Evolutionary conservation across 2,329 filamentous ascomycete species (phyloP).

Genomic region (Aureobasidium sp.): DNA sequence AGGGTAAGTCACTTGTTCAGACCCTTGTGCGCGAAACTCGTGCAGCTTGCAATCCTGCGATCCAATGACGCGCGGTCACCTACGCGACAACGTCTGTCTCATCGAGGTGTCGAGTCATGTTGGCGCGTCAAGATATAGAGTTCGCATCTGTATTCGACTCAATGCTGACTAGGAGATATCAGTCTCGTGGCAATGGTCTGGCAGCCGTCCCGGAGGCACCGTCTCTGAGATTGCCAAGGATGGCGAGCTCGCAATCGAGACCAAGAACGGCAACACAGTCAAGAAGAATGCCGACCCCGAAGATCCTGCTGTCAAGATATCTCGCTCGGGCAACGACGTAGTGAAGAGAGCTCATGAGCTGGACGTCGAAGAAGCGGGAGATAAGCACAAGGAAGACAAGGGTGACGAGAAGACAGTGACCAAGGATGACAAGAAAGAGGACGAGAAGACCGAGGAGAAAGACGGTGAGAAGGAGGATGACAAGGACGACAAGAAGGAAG

Average conservation of each 20-base stretch:
- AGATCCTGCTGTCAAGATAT: slow-evolving; percentile 54
- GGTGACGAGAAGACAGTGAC: slow-evolving; percentile 19
- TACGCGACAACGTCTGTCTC: slow-evolving; percentile 11
- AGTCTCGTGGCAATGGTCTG: slow-evolving; percentile 58
- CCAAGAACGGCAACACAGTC: slow-evolving; percentile 55
- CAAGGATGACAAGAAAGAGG: slow-evolving; percentile 13
- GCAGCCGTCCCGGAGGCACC: slow-evolving; percentile 47
- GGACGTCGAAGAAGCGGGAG: slow-evolving; percentile 42
- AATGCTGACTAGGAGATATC: slow-evolving; percentile 13
- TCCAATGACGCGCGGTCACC: neutral
- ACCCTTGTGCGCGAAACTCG: neutral
- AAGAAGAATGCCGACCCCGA: slow-evolving; percentile 53
- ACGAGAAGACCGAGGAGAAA: slow-evolving; percentile 15
- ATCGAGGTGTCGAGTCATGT: neutral
- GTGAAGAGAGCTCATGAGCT: slow-evolving; percentile 56
- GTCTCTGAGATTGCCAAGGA: slow-evolving; percentile 49
- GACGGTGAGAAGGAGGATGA: slow-evolving; percentile 16
- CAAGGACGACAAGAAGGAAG: slow-evolving; percentile 17
- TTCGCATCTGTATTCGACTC: neutral
- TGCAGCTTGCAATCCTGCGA: neutral
- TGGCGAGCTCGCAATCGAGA: slow-evolving; percentile 52
- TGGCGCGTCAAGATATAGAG: neutral
- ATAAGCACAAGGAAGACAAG: slow-evolving; percentile 29
- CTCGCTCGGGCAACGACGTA: slow-evolving; percentile 54
- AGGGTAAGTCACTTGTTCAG: slow-evolving; percentile 30